Conservation (phyloP, 495 filamentous ascomycete genomes). For the Aspergillus olivimuriae region DNA sequence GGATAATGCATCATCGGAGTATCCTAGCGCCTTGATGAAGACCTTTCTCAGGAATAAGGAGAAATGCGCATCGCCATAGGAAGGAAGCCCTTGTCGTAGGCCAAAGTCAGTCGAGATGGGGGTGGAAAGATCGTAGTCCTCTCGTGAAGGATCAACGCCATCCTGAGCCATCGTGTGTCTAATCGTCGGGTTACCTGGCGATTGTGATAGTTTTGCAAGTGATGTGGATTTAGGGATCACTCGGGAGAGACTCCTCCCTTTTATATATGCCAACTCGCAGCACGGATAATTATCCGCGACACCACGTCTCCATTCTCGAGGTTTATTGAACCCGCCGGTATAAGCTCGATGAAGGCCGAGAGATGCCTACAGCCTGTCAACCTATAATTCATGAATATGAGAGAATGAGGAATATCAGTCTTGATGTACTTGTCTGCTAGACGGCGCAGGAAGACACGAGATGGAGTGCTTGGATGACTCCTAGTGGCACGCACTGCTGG, state of each 20-base stretch:
- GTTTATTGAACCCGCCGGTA: too few relatives aligned
- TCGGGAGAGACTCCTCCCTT: neutral
- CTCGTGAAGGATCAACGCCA: constrained; percentile 18
- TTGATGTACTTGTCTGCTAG: too few relatives aligned
- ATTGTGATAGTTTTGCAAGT: too few relatives aligned
- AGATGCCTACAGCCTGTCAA: too few relatives aligned
- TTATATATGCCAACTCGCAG: neutral
- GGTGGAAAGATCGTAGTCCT: constrained; percentile 50
- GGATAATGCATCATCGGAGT: constrained; percentile 59
- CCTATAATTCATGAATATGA: too few relatives aligned
- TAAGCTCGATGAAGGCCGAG: too few relatives aligned
- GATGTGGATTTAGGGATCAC: neutral
- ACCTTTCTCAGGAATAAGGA: constrained; percentile 65
- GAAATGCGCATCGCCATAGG: constrained; percentile 65
- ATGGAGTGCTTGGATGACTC: too few relatives aligned
- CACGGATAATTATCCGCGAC: constrained; percentile 2
- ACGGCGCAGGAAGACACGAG: too few relatives aligned
- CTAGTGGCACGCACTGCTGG: too few relatives aligned
- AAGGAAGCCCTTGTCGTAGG: constrained; percentile 53
- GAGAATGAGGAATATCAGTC: too few relatives aligned
- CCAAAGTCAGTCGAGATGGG: constrained; percentile 44
- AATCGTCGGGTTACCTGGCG: neutral
- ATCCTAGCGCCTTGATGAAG: constrained; percentile 65
- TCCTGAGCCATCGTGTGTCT: neutral
- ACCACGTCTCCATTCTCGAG: too few relatives aligned